Evolutionary conservation across 257 asterid genomes (phyloP).

Genomic region (Fraxinus americana): DNA sequence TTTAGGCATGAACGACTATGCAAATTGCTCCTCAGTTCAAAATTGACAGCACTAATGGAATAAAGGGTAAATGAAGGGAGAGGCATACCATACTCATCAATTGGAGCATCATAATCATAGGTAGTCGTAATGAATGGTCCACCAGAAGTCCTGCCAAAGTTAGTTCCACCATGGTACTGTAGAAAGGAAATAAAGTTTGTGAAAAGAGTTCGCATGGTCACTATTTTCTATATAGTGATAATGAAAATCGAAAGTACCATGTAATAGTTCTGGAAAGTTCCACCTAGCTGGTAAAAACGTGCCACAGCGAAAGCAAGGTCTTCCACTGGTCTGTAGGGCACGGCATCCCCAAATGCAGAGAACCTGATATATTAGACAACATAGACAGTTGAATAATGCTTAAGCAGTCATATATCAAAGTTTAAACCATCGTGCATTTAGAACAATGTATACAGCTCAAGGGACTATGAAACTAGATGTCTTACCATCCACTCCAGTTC

Average conservation of each 20-base stretch:
- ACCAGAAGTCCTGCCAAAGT: slow-evolving; percentile 80
- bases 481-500: slow-evolving; percentile 96
- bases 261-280: slow-evolving; percentile 91
- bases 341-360: slow-evolving; percentile 69
- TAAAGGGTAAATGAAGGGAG: background rate
- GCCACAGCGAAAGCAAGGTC: slow-evolving; percentile 92
- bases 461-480: slow-evolving; percentile 1
- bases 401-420: slow-evolving; percentile 3
- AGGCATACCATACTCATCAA: slow-evolving; percentile 82
- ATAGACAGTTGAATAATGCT: background rate
- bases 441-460: slow-evolving; percentile 15
- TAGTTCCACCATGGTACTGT: slow-evolving; percentile 96
- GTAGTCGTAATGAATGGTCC: slow-evolving; percentile 89
- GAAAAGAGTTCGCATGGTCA: background rate
- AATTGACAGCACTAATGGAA: background rate
- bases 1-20: background rate
- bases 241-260: slow-evolving; percentile 55
- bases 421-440: slow-evolving; percentile 1
- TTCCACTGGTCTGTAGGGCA: slow-evolving; percentile 81
- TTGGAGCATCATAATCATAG: slow-evolving; percentile 94
- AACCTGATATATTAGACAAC: slow-evolving; percentile 50
- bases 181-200: slow-evolving; percentile 8
- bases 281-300: slow-evolving; percentile 87
- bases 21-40: background rate
- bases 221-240: background rate